A percentile compares a stretch with the other conserved stretches of the same genome.
Evolutionary conservation across 352 stramenopile species (phyloP).

Genomic region (Globisporangium acanthophoron): DNA sequence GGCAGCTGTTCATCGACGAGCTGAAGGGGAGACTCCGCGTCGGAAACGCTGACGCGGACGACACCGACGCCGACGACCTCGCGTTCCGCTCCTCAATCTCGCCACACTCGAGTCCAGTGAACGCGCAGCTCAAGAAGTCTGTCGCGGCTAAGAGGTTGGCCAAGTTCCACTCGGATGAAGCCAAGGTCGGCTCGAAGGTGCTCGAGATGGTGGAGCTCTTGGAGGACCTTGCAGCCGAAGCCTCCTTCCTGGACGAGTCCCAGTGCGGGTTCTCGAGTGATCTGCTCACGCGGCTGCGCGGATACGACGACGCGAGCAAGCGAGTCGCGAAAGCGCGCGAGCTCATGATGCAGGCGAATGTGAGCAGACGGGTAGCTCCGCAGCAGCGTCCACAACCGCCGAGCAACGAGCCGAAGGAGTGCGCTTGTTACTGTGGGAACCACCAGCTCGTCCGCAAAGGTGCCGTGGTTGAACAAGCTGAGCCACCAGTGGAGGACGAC

Average conservation of each 20-base stretch:
- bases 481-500: not conserved
- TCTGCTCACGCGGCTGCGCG: slow-evolving; percentile 21
- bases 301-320: slow-evolving; percentile 39
- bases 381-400: not conserved
- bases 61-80: slow-evolving; percentile 1
- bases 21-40: slow-evolving; percentile 29
- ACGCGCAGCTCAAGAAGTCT: not conserved
- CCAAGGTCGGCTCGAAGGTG: slow-evolving; percentile 36
- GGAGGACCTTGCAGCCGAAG: slow-evolving; percentile 48
- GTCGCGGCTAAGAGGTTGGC: not conserved
- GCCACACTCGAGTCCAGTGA: not conserved
- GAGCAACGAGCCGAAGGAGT: slow-evolving; percentile 7
- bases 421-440: slow-evolving; percentile 42
- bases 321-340: slow-evolving; percentile 38
- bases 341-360: slow-evolving; percentile 21
- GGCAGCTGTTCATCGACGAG: slow-evolving; percentile 42
- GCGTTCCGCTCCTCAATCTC: not conserved
- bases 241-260: slow-evolving; percentile 30
- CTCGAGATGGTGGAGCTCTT: slow-evolving; percentile 52
- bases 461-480: slow-evolving; percentile 1
- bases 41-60: slow-evolving; percentile 7
- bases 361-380: not conserved
- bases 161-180: slow-evolving; percentile 56
- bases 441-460: slow-evolving; percentile 28
- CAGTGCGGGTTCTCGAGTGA: slow-evolving; percentile 16